Evolutionary conservation across 495 filamentous ascomycete genomes (phyloP), one percentile per base, ranked within the genome.

Genomic region (Aspergillus baeticus): DNA sequence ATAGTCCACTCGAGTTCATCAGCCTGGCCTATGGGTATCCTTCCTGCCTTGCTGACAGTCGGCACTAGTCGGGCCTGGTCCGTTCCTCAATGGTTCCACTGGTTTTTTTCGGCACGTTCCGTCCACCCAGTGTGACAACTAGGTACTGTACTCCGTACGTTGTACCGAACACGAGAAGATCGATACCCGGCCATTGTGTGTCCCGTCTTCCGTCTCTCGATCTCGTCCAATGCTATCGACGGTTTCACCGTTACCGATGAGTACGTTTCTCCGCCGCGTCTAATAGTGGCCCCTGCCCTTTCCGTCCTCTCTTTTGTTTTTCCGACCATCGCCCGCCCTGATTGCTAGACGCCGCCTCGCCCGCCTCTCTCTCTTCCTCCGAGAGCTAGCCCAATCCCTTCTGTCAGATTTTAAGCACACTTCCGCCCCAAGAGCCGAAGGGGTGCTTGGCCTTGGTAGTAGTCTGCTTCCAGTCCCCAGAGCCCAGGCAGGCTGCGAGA

Each of bases 61-160:
- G 17, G 21, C 18, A 45, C 51, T 46, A 45, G 29, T 44, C 37
- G 3, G n/a, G 31, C 20, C 13, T 44, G 26, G 29, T 21, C 39
- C 18, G 35, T 42, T 52, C 36, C 35, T 34, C 49, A 18, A 34
- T 21, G 5, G 52, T 26, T 21, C 54, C 54, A 36, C 26, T 43
- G 37, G 36, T 3, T 43, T 17, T 39, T 23, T 34, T 57, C 38
- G 54, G 54, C 54, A 50, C 54, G 54, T 50, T 57, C 54, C 45
- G 54, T 43, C 15, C 39, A 31, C 33, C n/a, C 39, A 21, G 15
- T 29, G 1, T 36, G n/a, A n/a, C n/a, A n/a, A n/a, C n/a, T n/a
- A n/a, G n/a, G n/a, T n/a, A n/a, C n/a, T n/a, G n/a, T n/a, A n/a
- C n/a, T n/a, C n/a, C n/a, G n/a, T n/a, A n/a, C n/a, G n/a, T n/a